Evolutionary conservation across 176 grass and related monocot species (phyloP).

Genomic region (Triticum urartu): DNA sequence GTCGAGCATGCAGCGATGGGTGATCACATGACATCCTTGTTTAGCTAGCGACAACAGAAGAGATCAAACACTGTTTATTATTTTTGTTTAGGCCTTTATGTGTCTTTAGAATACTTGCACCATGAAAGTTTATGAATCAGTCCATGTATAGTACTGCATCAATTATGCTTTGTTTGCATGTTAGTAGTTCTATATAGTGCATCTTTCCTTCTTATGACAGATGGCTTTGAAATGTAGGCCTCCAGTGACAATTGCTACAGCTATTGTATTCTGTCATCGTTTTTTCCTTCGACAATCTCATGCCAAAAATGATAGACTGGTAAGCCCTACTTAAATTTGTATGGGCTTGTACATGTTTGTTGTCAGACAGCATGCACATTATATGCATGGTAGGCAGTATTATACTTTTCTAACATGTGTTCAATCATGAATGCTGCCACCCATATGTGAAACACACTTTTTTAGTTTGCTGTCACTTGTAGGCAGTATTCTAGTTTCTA

Average conservation of each 20-base stretch:
- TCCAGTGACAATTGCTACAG: constrained; percentile 93
- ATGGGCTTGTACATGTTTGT: constrained; percentile 5
- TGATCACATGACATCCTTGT: neutral
- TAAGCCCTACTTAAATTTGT: constrained; percentile 44
- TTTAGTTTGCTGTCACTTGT: neutral
- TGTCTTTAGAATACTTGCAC: neutral
- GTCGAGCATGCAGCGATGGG: neutral
- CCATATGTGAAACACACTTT: neutral
- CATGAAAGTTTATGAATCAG: constrained; percentile 1
- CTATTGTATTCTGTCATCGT: constrained; percentile 85
- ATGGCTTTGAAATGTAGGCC: constrained; percentile 55
- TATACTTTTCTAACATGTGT: neutral
- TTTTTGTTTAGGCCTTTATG: neutral
- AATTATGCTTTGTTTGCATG: constrained; percentile 15
- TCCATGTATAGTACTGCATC: neutral
- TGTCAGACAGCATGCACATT: neutral
- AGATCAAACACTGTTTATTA: neutral
- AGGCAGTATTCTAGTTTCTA: neutral
- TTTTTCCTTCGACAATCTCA: constrained; percentile 95
- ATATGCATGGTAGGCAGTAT: neutral
- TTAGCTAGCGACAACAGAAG: neutral
- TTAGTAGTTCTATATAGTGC: neutral
- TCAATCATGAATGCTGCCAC: constrained; percentile 5
- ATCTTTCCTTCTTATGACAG: neutral
- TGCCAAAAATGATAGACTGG: constrained; percentile 87